Base-by-base conservation (phyloP, 495 filamentous ascomycete species). In the Lasiosphaeria miniovina region DNA sequence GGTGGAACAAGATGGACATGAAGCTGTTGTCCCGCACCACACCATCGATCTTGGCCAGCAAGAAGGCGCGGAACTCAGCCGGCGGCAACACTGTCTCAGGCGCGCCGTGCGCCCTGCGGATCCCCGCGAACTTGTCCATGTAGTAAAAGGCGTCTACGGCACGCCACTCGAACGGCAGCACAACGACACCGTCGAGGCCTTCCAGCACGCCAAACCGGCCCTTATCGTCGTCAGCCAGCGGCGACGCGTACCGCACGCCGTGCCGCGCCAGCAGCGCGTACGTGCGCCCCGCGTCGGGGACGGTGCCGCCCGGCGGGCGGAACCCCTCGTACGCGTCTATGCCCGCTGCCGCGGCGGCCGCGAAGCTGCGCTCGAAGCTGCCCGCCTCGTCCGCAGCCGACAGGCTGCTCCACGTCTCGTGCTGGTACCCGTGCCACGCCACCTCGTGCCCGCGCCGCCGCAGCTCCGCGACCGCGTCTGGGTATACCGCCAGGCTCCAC, bases 111-210 rank as follows among this genome's bases (percentile, higher is more conserved):
- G 53, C 52, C 45, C 53, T 52, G 31, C 69, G 48, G 12, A 68
- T 62, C 12, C 43, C 60, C 0, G 50, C 51, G 43, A 71, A 71
- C 58, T 70, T 69, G 14, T 68, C 70, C 72, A 73, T 74, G 46
- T 74, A 74, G 57, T 68, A 74, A 51, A 68, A 68, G 3, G 70
- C 72, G 57, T 74, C 72, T 48, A 73, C 68, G 4, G 63, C 62
- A 15, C 11, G 55, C 72, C 68, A 73, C 53, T 70, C 66, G 60
- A 74, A 73, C 2, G 72, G 70, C 46, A 74, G 52, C 55, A 73
- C 60, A 31, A 65, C 67, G 12, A 73, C 43, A 10, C 63, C 65
- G 4, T 66, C 57, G 15, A 32, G 36, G 11, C 61, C 58, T 6
- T 24, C 24, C 24, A 24, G 24, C 24, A 24, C 24, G 24, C 24